phyloP scores from a whole-genome alignment of 2,329 filamentous ascomycete genomes.

The Ilyonectria destructans region DNA sequence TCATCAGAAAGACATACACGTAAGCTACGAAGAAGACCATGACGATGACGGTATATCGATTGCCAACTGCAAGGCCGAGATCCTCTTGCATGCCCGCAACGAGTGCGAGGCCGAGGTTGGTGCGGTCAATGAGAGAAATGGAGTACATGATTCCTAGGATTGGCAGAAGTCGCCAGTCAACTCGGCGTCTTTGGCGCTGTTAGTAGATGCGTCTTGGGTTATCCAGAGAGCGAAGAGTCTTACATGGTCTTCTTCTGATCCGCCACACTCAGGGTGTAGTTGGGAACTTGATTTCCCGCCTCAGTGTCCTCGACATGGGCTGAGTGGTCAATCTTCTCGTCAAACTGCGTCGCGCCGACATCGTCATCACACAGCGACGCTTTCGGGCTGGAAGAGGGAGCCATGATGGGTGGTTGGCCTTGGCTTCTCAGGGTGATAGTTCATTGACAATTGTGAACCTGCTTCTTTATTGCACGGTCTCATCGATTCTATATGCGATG shows the following conservation, averaged over 20 bases:
- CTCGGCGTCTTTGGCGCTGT: conserved; percentile 12
- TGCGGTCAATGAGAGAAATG: conserved; percentile 26
- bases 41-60: conserved; percentile 23
- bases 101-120: conserved; percentile 17
- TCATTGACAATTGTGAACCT: neutral
- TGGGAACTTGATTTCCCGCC: neutral
- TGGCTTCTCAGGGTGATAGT: neutral
- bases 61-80: conserved; percentile 13
- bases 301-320: neutral
- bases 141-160: conserved; percentile 29
- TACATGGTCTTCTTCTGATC: conserved; percentile 8
- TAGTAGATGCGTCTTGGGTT: neutral
- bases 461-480: neutral
- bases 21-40: conserved; percentile 27
- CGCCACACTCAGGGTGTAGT: neutral
- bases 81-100: conserved; percentile 28
- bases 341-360: neutral
- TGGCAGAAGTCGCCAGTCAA: conserved; percentile 19
- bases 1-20: neutral
- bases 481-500: neutral
- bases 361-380: neutral
- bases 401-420: neutral
- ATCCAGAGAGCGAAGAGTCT: neutral
- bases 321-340: neutral
- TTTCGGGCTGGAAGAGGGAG: neutral